Base-by-base conservation (phyloP, 2,329 filamentous ascomycete genomes). In the Colletotrichum sp. region DNA sequence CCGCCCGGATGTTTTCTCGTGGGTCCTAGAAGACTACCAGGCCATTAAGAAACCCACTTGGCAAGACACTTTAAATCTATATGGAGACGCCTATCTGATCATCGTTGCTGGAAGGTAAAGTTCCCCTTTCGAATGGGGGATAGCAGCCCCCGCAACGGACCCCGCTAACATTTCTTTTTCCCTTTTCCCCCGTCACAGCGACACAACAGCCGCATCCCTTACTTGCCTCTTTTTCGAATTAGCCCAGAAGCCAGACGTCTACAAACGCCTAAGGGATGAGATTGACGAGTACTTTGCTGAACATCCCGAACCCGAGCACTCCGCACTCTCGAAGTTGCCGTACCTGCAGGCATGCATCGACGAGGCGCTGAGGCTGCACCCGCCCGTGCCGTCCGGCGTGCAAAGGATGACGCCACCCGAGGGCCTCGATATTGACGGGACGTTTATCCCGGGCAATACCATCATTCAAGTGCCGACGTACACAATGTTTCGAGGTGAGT, bases 301-400 rank as follows among this genome's bases (percentile, higher is more conserved):
- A n/a, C 30, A 78, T 4, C 63, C 68, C 5, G 21, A 63, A 12
- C 57, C 72, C 9, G 80, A 80, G n/a, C 71, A 76, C 57, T 67
- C 79, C 57, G 55, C 49, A 2, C 77, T 83, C 7, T 77, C 78
- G 5, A 80, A 79, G 52, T 73, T 83, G 34, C 71, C 76, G 18
- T 80, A 82, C 57, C 81, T 87, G 13, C 81, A 84, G 62, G 86
- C 83, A 5, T 79, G 81, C 44, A 84, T 88, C 62, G 82, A 88
- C 62, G 87, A 89, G 76, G 67, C 83, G 0, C 79, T 87, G 39
- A 81, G 86, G 1, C 77, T 88, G 6, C 79, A 84, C 57, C 85
- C 86, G 2, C 78, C 86, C 1, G 82, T 86, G 1, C 82, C 83
- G 0, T 81, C 80, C 3, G 85, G 84, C 3, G 36, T 84, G 7